Evolutionary conservation across 73 alveolate genomes (phyloP).

Genomic region (Stentor roeselii): DNA sequence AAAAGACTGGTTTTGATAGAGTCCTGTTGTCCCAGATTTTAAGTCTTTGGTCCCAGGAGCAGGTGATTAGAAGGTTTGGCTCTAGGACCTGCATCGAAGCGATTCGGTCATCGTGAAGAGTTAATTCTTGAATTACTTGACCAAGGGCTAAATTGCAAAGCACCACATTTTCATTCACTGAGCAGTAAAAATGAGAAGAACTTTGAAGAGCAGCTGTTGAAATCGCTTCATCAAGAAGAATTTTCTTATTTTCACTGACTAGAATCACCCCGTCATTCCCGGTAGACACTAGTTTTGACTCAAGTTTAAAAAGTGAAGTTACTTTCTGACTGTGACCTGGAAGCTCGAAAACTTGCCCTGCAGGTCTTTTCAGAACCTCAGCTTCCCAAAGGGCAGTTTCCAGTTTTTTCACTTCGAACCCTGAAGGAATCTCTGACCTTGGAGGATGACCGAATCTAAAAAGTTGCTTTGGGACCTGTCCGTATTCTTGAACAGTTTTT

Average conservation of each 20-base stretch:
- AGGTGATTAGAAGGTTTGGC: background rate
- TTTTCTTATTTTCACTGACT: no score
- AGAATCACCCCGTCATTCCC: background rate
- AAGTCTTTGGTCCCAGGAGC: background rate
- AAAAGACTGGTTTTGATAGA: background rate
- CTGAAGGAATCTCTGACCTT: background rate
- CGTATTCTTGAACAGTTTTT: constrained; percentile 34
- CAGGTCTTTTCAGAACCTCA: background rate
- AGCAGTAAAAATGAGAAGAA: background rate
- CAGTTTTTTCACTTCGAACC: background rate
- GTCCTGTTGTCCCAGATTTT: background rate
- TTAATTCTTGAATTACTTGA: no score
- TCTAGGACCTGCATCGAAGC: background rate
- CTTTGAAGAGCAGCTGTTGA: background rate
- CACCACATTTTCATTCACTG: background rate
- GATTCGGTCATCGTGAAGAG: background rate
- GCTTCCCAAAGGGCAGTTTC: background rate
- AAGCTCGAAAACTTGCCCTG: background rate
- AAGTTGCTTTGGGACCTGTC: constrained; percentile 92
- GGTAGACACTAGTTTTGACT: background rate
- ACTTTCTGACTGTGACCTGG: background rate
- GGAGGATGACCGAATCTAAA: constrained; percentile 85
- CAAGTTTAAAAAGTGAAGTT: background rate
- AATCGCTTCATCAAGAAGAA: background rate
- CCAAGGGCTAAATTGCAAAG: background rate